phyloP scores from a whole-genome alignment of 2,329 filamentous ascomycete genomes.

The Ascocoryne sarcoides region DNA sequence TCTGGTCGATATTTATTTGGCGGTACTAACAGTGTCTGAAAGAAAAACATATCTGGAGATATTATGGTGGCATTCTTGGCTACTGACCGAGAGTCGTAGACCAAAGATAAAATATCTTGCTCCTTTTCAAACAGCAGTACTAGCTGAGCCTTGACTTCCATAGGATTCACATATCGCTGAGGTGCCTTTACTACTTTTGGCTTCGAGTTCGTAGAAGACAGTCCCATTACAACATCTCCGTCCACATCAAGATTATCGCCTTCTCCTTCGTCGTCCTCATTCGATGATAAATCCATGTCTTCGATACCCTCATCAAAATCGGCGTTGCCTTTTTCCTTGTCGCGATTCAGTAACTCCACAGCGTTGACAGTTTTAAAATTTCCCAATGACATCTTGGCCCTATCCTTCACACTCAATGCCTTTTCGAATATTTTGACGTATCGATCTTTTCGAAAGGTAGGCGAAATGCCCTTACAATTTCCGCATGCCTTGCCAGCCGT shows the following conservation, averaged over 20 bases:
- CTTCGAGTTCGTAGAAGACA: slow-evolving; percentile 29
- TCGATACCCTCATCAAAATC: slow-evolving; percentile 58
- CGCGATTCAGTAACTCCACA: slow-evolving; percentile 31
- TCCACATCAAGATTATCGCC: slow-evolving; percentile 43
- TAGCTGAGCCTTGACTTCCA: slow-evolving; percentile 74
- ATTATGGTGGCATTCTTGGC: slow-evolving; percentile 48
- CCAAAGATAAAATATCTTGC: slow-evolving; percentile 69
- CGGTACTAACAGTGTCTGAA: slow-evolving; percentile 77
- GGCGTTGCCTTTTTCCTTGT: slow-evolving; percentile 27
- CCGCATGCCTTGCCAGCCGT: slow-evolving; percentile 61
- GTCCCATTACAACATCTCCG: slow-evolving; percentile 50
- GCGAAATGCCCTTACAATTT: slow-evolving; percentile 61
- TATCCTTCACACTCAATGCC: slow-evolving; percentile 63
- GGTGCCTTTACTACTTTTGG: slow-evolving; percentile 32
- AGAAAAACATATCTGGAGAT: slow-evolving; percentile 89
- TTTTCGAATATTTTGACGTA: slow-evolving; percentile 93
- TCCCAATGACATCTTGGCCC: slow-evolving; percentile 64
- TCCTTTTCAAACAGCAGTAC: slow-evolving; percentile 79
- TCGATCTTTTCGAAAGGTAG: slow-evolving; percentile 78
- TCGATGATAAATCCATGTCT: slow-evolving; percentile 48
- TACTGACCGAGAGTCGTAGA: slow-evolving; percentile 66
- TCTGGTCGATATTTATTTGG: slow-evolving; percentile 89
- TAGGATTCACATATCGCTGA: slow-evolving; percentile 72
- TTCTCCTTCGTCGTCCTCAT: slow-evolving; percentile 35
- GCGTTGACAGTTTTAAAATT: slow-evolving; percentile 41